Base-by-base conservation (phyloP, 1,284 basidiomycete genomes). In the Fomitiporia mediterranea region DNA sequence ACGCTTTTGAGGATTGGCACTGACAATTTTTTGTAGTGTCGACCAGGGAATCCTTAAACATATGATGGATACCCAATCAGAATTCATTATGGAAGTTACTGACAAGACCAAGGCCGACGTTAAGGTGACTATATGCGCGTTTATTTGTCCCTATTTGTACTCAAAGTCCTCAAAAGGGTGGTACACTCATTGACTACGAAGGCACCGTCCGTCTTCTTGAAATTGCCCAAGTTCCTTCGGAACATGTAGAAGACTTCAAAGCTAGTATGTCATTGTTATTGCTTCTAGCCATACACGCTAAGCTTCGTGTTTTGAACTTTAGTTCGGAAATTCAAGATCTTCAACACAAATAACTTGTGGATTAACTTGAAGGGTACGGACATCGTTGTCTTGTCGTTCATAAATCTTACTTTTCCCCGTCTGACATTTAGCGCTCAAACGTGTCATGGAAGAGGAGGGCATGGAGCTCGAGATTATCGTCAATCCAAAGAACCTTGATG, bases 101-200 rank as follows among this genome's bases (percentile, higher is more conserved):
- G 95, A 99, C 81, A 99, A 99, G 86, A 99, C 97, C 69, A 99
- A 99, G 81, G 97, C 97, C 58, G 96, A 99, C 72, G 89, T 99
- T 76, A 99, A 99, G 80, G 78, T 72, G 46, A 21, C 17, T 58
- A 51, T 56, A 56, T 51, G 47, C 46, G 37, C 30, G 11, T 19
- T 28, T 30, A 34, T 25, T n/a, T n/a, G 28, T n/a, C 25, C n/a
- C 28, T n/a, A 50, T 30, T 13, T 35, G 17, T 38, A n/a, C 44
- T 46, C 13, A 46, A n/a, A 28, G 9, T 30, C 19, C 13, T 51
- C 11, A 19, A 47, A 51, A 81, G 84, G 97, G 97, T 82, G 97
- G 97, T 75, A 99, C 97, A 52, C 82, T 97, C 65, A 94, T 98
- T 68, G 92, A 98, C 72, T 98, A 98, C 71, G 91, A 99, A 49